Evolutionary conservation across 1,284 basidiomycete species (phyloP).

Genomic region (Tilletia setariae): DNA sequence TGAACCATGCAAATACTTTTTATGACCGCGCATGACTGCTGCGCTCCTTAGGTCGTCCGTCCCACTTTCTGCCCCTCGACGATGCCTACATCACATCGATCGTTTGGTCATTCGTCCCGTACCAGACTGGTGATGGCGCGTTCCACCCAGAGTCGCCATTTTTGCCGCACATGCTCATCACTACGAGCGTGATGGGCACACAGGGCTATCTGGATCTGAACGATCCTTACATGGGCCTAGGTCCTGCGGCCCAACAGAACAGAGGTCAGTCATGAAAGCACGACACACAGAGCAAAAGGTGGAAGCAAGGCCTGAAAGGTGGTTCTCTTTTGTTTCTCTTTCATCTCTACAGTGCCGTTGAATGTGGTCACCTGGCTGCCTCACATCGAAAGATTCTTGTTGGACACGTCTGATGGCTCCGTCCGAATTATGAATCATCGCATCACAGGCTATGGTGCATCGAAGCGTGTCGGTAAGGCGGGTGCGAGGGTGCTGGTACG

Average conservation of each 20-base stretch:
- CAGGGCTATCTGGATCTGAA: background rate
- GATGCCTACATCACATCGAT: constrained; percentile 3
- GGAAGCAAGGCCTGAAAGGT: too few relatives aligned
- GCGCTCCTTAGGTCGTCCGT: background rate
- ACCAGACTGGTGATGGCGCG: background rate
- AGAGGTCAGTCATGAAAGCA: background rate
- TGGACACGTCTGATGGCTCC: background rate
- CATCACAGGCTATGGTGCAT: background rate
- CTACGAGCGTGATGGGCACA: background rate
- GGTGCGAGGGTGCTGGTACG: background rate
- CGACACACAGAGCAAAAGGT: too few relatives aligned
- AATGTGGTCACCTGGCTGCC: background rate
- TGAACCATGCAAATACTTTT: background rate
- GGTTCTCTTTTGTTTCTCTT: too few relatives aligned
- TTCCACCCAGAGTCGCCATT: background rate
- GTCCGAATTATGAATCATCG: background rate
- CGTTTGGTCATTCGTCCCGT: background rate
- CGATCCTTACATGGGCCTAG: background rate
- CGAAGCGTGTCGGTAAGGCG: background rate
- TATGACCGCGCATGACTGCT: background rate
- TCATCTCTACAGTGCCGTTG: background rate
- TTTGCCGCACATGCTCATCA: background rate
- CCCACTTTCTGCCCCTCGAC: background rate
- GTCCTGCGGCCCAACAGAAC: background rate
- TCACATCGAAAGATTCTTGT: background rate